Percentiles rank a stretch among this genome's conserved stretches.
These are phyloP conservation scores for Epicoccum sorghinum DNA, from an alignment of 2,329 filamentous ascomycete genomes.

Conservation along the genomic window DNA sequence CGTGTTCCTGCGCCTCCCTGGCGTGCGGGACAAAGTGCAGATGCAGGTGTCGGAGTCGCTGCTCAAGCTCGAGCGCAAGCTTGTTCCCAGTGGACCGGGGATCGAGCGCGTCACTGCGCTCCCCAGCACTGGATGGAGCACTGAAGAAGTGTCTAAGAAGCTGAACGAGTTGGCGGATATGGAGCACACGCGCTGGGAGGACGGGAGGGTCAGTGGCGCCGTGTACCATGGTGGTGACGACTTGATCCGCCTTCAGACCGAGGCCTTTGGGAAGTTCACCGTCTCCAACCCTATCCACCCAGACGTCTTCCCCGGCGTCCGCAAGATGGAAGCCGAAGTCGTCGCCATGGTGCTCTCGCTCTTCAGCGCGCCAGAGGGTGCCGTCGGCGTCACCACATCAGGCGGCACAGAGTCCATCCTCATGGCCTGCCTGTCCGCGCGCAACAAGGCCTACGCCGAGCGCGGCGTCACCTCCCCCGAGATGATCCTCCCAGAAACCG, in stretches of 20 bases:
- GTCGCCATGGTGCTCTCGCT: constrained; percentile 90
- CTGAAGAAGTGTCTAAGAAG: constrained; percentile 80
- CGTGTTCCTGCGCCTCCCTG: constrained; percentile 83
- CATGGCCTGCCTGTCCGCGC: constrained; percentile 89
- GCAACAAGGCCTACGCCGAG: constrained; percentile 86
- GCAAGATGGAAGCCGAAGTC: constrained; percentile 99
- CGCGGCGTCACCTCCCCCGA: constrained; percentile 90
- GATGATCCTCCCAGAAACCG: constrained; percentile 96
- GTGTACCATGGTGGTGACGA: constrained; percentile 93
- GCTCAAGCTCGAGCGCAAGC: constrained; percentile 79
- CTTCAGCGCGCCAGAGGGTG: constrained; percentile 87
- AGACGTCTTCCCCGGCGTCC: constrained; percentile 94
- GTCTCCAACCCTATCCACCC: constrained; percentile 97
- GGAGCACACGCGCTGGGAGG: constrained; percentile 97
- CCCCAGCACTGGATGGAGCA: constrained; percentile 81
- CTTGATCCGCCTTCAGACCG: constrained; percentile 81
- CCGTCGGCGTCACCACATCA: constrained; percentile 86
- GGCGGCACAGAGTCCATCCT: constrained; percentile 96
- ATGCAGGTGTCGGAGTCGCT: constrained; percentile 82
- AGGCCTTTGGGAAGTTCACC: constrained; percentile 92
- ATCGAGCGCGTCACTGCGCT: constrained; percentile 76
- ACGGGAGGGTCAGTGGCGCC: constrained; percentile 90
- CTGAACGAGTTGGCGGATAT: constrained; percentile 78
- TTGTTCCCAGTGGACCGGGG: constrained; percentile 74
- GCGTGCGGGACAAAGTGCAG: constrained; percentile 84